Evolutionary conservation across 1,284 basidiomycete genomes (phyloP), one percentile per base, ranked within the genome.

Genomic region (Neolentinus lepideus): DNA sequence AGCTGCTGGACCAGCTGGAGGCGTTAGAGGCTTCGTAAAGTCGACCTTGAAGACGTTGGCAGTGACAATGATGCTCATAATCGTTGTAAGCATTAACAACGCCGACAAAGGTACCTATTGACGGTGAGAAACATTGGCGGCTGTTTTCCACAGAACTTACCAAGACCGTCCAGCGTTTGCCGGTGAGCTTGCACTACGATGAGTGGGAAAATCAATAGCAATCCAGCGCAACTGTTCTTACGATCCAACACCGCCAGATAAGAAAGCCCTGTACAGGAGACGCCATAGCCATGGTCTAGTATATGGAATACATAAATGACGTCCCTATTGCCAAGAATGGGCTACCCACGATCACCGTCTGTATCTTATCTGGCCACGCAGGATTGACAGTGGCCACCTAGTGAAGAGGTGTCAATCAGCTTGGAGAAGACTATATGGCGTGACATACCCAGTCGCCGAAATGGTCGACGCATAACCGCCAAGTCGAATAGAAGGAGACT

Each of bases 181-280:
- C 58, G 46, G 66, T 57, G 16, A 66, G 60, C 67, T 69, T 36
- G 6, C 21, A 22, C 19, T 11, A 11, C 8, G 33, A 12, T n/a
- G n/a, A 22, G n/a, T 12, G 22, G 45, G 31, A 2, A 38, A 26
- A 22, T 19, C 27, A 21, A 46, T 54, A 27, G 31, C 53, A 4
- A 9, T 6, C 38, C 29, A 12, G n/a, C n/a, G 38, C n/a, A 43
- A 21, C 38, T 16, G 38, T 21, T 12, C 66, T 9, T 56, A 69
- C 68, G 27, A 53, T 62, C 65, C 66, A 68, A 59, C 68, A 69
- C 19, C 68, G 58, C 64, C 64, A 68, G 31, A 68, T 68, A 2
- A 68, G 57, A 53, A 68, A 69, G 0, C 59, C 61, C 56, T 69
- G 68, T 1, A 69, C 65, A 0, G 68, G 68, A 1, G 63, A 58